Percentiles rank a stretch among this genome's conserved stretches.
phyloP scores from a whole-genome alignment of 2,329 filamentous ascomycete species.

The Phialophora expanda region DNA sequence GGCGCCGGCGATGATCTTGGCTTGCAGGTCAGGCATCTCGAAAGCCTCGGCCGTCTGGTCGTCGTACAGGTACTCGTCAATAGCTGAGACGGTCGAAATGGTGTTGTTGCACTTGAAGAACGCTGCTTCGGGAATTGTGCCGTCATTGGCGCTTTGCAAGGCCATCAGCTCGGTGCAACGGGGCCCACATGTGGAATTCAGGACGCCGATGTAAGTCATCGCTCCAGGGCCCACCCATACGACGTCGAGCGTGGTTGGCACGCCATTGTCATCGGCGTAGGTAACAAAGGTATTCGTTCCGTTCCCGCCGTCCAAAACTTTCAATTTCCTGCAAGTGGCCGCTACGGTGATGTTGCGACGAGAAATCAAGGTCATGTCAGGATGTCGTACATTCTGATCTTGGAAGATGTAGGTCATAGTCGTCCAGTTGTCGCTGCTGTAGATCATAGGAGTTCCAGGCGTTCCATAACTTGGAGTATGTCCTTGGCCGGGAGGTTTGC shows the following conservation, averaged over 20 bases:
- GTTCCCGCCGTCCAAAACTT: constrained; percentile 27
- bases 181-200: constrained; percentile 37
- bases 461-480: constrained; percentile 22
- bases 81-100: constrained; percentile 24
- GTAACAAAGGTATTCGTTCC: constrained; percentile 26
- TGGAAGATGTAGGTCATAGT: constrained; percentile 33
- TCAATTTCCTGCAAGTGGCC: constrained; percentile 24
- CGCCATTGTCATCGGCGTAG: constrained; percentile 24
- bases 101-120: constrained; percentile 38
- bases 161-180: constrained; percentile 36
- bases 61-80: constrained; percentile 25
- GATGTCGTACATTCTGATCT: constrained; percentile 28
- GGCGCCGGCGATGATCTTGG: constrained; percentile 35
- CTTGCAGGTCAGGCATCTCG: constrained; percentile 32
- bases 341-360: constrained; percentile 29
- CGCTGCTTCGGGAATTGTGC: constrained; percentile 23
- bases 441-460: constrained; percentile 31
- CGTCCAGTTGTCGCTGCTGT: constrained; percentile 25
- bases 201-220: constrained; percentile 31
- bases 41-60: constrained; percentile 23
- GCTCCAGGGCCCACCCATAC: constrained; percentile 30
- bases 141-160: constrained; percentile 29
- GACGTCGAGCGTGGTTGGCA: constrained; percentile 23
- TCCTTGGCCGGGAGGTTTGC: constrained; percentile 25
- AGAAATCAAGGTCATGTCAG: constrained; percentile 24